Percentiles rank a stretch among this genome's conserved stretches.
phyloP scores from a whole-genome alignment of 148 eudicot genomes.

The Amaranthus palmeri region DNA sequence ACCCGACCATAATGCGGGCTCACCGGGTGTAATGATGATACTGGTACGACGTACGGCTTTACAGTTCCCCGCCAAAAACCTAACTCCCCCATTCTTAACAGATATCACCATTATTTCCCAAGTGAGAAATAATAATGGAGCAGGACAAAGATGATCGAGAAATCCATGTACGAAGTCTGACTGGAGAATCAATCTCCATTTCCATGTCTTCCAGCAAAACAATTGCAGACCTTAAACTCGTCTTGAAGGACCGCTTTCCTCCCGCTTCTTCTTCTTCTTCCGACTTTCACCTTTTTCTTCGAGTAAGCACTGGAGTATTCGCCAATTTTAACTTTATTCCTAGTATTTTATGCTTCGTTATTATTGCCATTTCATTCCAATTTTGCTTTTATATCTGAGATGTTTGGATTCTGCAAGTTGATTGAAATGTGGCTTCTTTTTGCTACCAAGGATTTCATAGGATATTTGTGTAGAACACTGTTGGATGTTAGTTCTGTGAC shows the following conservation, averaged over 20 bases:
- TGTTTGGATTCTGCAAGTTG: neutral
- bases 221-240: conserved; percentile 52
- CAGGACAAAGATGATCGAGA: conserved; percentile 20
- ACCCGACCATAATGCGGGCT: too few species aligned
- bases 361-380: conserved; percentile 11
- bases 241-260: conserved; percentile 41
- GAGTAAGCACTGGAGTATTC: conserved; percentile 31
- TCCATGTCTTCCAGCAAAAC: conserved; percentile 40
- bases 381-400: neutral
- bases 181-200: conserved; percentile 62
- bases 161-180: conserved; percentile 52
- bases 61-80: conserved; percentile 27
- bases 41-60: too few species aligned
- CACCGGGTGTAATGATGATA: too few species aligned
- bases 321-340: neutral
- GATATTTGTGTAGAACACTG: neutral
- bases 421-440: neutral
- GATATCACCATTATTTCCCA: too few species aligned
- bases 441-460: neutral
- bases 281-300: conserved; percentile 71
- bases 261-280: conserved; percentile 51
- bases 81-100: neutral
- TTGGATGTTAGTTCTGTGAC: neutral
- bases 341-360: neutral
- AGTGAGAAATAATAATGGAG: conserved; percentile 2